A percentile compares a stretch with the other conserved stretches of the same genome.
These are phyloP conservation scores for Anisodus acutangulus DNA, from an alignment of 257 asterid species.

Conservation along the genomic window DNA sequence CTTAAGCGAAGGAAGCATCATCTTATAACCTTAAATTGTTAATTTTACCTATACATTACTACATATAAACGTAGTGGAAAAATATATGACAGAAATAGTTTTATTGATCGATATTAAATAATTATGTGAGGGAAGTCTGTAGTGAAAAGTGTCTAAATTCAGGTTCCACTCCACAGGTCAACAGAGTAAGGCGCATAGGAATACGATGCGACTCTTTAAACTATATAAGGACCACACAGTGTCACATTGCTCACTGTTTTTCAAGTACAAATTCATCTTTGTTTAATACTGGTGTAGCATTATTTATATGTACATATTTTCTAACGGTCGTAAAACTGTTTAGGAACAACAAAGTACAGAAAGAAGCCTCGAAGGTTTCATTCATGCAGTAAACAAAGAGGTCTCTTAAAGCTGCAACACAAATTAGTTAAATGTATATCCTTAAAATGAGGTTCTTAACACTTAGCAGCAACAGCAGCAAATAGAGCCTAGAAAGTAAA, in stretches of 20 bases:
- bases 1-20: too few species aligned
- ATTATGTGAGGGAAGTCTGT: background rate
- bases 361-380: background rate
- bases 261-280: background rate
- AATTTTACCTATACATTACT: too few species aligned
- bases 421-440: background rate
- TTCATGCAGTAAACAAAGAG: slow-evolving; percentile 2
- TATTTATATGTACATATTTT: background rate
- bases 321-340: background rate
- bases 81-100: too few species aligned
- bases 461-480: background rate
- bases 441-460: background rate
- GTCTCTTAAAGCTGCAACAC: slow-evolving; percentile 12
- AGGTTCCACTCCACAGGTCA: background rate
- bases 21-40: too few species aligned
- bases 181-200: background rate
- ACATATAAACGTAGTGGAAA: too few species aligned
- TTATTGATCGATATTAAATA: too few species aligned
- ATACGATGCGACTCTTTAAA: background rate
- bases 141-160: background rate
- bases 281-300: background rate
- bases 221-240: background rate
- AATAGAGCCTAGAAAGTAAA: slow-evolving; percentile 1
- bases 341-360: background rate
- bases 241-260: background rate